Conservation (phyloP, 305 asterid genomes). For the Lippia alba region DNA sequence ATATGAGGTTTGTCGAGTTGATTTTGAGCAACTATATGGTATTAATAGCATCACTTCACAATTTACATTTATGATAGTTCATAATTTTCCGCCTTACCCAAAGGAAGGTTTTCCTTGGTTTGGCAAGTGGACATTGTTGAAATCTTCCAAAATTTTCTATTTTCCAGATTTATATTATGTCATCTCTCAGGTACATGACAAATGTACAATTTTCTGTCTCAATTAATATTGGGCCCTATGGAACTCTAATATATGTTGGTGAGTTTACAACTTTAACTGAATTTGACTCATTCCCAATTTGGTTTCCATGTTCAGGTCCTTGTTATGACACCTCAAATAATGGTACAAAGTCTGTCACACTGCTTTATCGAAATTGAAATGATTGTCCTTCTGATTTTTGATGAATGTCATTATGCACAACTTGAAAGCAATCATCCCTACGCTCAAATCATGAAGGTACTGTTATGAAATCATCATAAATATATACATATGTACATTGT, state of each 20-base stretch:
- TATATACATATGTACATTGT: slow-evolving; percentile 13
- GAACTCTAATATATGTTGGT: background rate
- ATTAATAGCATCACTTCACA: slow-evolving; percentile 26
- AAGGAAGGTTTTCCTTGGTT: slow-evolving; percentile 24
- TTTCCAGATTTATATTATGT: slow-evolving; percentile 15
- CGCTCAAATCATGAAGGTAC: slow-evolving; percentile 98
- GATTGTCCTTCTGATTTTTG: slow-evolving; percentile 92
- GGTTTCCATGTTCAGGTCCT: slow-evolving; percentile 70
- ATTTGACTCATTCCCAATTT: slow-evolving; percentile 27
- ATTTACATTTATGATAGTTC: slow-evolving; percentile 23
- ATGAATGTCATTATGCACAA: slow-evolving; percentile 98
- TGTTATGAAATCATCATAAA: slow-evolving; percentile 26
- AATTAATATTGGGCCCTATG: slow-evolving; percentile 13
- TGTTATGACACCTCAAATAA: slow-evolving; percentile 94
- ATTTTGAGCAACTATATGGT: slow-evolving; percentile 19
- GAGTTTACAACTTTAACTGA: too few relatives aligned
- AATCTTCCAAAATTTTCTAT: background rate
- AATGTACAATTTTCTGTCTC: slow-evolving; percentile 6
- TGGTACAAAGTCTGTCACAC: slow-evolving; percentile 80
- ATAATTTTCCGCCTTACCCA: background rate
- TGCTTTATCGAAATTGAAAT: slow-evolving; percentile 80
- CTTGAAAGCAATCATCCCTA: slow-evolving; percentile 91
- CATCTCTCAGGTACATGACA: slow-evolving; percentile 25
- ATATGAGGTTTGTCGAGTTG: slow-evolving; percentile 73
- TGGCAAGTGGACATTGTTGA: slow-evolving; percentile 12